Evolutionary conservation across 768 basidiomycete genomes (phyloP).

Genomic region (Obba rivulosa): DNA sequence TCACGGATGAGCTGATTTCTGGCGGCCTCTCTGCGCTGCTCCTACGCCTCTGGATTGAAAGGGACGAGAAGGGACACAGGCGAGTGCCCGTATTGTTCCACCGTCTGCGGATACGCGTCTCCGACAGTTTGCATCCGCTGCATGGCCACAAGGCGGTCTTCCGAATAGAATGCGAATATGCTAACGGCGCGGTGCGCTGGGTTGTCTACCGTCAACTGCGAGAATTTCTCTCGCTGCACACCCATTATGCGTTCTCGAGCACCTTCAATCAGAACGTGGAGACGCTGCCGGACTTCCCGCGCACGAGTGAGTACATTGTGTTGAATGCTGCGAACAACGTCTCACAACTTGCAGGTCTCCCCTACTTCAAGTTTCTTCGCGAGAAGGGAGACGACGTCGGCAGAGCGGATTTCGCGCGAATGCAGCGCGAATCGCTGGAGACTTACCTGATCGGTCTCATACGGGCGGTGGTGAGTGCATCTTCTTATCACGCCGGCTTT

Average conservation of each 20-base stretch:
- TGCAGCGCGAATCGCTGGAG: slow-evolving; percentile 80
- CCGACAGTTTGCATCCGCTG: slow-evolving; percentile 80
- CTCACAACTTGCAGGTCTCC: slow-evolving; percentile 49
- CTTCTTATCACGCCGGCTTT: neutral
- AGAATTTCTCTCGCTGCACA: slow-evolving; percentile 86
- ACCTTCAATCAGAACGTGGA: slow-evolving; percentile 68
- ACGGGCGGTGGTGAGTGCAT: slow-evolving; percentile 65
- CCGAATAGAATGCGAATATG: slow-evolving; percentile 94
- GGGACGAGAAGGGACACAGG: slow-evolving; percentile 79
- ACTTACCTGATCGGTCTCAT: slow-evolving; percentile 85
- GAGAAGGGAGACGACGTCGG: slow-evolving; percentile 47
- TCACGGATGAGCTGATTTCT: slow-evolving; percentile 76
- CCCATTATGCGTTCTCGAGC: slow-evolving; percentile 85
- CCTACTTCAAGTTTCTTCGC: slow-evolving; percentile 84
- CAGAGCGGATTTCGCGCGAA: slow-evolving; percentile 71
- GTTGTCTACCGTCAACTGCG: slow-evolving; percentile 91
- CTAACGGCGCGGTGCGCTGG: slow-evolving; percentile 89
- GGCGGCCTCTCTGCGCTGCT: slow-evolving; percentile 77
- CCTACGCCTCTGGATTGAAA: slow-evolving; percentile 79
- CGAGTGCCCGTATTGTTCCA: slow-evolving; percentile 77
- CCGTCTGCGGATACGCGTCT: slow-evolving; percentile 77
- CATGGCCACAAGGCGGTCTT: slow-evolving; percentile 76
- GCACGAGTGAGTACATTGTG: slow-evolving; percentile 47
- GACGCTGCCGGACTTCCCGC: slow-evolving; percentile 88
- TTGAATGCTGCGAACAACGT: neutral